A percentile compares a stretch with the other conserved stretches of the same genome.
Evolutionary conservation across 1,139 yeast species (phyloP).

Genomic region (Pneumocystis wakefieldiae): DNA sequence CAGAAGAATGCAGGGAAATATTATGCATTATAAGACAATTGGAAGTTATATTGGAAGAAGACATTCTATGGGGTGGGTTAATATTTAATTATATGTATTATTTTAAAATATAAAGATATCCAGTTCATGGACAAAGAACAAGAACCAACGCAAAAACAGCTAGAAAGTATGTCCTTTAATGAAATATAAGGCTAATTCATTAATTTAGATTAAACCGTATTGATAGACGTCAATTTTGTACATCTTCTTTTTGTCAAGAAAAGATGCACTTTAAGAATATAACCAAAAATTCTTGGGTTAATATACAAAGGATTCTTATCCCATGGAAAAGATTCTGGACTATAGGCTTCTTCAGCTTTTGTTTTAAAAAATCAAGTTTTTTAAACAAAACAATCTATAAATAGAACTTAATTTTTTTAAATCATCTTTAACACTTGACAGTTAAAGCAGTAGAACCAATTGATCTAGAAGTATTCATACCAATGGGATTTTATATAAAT

Average conservation of each 20-base stretch:
- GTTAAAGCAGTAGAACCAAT: too few relatives aligned
- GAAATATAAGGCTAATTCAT: neutral
- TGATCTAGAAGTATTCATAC: too few relatives aligned
- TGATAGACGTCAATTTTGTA: neutral
- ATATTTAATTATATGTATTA: neutral
- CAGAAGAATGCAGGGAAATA: conserved; percentile 64
- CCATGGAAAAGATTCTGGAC: neutral
- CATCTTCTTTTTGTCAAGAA: neutral
- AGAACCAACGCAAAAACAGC: neutral
- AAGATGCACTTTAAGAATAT: neutral
- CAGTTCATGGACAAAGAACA: neutral
- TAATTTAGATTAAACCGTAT: neutral
- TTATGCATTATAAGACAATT: conserved; percentile 60
- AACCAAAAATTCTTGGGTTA: neutral
- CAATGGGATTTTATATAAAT: too few relatives aligned
- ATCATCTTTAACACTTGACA: too few relatives aligned
- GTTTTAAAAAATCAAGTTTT: too few relatives aligned
- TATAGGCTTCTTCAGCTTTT: neutral
- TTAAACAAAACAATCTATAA: too few relatives aligned
- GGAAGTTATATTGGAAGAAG: conserved; percentile 83
- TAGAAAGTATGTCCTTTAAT: neutral
- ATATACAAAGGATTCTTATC: neutral
- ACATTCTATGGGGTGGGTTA: conserved; percentile 53
- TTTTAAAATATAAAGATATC: neutral
- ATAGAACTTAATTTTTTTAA: too few relatives aligned